These are phyloP conservation scores for Alternaria arbusti DNA, from an alignment of 2,329 filamentous ascomycete species.

Conservation along the genomic window DNA sequence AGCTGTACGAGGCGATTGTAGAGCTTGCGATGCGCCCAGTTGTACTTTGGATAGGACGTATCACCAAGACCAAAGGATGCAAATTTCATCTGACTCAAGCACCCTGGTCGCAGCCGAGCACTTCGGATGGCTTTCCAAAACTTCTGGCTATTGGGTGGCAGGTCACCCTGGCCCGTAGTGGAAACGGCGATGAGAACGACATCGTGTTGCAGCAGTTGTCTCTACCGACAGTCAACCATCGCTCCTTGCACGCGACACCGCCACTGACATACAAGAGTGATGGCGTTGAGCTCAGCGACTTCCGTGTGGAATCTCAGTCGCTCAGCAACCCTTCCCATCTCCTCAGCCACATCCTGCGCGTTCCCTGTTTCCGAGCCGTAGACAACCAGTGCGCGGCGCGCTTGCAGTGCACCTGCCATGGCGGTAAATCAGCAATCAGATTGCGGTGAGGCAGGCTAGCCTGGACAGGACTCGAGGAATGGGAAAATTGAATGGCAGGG, in stretches of 20 bases:
- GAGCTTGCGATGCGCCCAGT: conserved; percentile 89
- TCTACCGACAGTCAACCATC: conserved; percentile 33
- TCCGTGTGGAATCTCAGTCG: conserved; percentile 78
- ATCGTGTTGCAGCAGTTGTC: conserved; percentile 53
- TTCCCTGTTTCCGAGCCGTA: conserved; percentile 97
- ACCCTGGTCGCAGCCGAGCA: conserved; percentile 75
- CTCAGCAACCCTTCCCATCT: conserved; percentile 76
- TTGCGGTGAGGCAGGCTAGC: conserved; percentile 31
- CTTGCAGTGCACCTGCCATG: conserved; percentile 23
- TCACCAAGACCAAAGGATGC: conserved; percentile 91
- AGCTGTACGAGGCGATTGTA: conserved; percentile 84
- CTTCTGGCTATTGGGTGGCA: conserved; percentile 79
- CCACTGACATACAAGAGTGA: conserved; percentile 70
- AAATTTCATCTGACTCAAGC: conserved; percentile 73
- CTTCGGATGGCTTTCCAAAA: conserved; percentile 89
- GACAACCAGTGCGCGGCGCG: conserved; percentile 69
- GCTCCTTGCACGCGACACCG: neutral
- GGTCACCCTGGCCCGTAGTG: conserved; percentile 92
- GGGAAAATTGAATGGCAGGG: conserved; percentile 22
- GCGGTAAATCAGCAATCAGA: conserved; percentile 10
- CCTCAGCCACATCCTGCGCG: conserved; percentile 86
- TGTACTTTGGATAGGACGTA: conserved; percentile 94
- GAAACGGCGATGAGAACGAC: conserved; percentile 83
- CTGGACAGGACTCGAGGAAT: conserved; percentile 13
- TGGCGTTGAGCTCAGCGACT: conserved; percentile 77